A percentile compares a stretch with the other conserved stretches of the same genome.
These are phyloP conservation scores for Plasmodium gallinaceum DNA, from an alignment of 169 alveolate genomes.

Conservation along the genomic window DNA sequence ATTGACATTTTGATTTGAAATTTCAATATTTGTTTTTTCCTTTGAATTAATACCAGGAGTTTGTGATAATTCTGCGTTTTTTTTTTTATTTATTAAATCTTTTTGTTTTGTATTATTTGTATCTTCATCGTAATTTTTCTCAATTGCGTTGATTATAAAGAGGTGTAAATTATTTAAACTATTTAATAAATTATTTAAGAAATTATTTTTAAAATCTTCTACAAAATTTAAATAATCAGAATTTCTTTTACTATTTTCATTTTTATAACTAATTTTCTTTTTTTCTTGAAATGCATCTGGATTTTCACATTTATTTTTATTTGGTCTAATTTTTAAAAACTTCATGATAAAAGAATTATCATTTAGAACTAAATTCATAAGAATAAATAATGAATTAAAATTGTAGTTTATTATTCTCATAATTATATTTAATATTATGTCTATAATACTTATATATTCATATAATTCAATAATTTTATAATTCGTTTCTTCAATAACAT, in stretches of 20 bases:
- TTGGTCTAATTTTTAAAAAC: neutral
- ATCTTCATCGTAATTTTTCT: neutral
- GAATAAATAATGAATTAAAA: conserved; percentile 57
- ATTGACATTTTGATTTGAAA: neutral
- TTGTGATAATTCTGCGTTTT: neutral
- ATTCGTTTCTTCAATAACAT: conserved; percentile 32
- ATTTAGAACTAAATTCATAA: conserved; percentile 8
- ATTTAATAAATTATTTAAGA: conserved; percentile 18
- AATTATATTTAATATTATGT: conserved; percentile 51
- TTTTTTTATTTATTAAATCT: neutral
- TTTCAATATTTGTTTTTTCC: neutral
- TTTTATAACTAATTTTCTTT: neutral
- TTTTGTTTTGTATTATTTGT: neutral
- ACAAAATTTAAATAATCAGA: conserved; percentile 1
- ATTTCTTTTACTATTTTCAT: neutral
- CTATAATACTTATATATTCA: conserved; percentile 37
- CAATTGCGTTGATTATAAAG: conserved; percentile 3
- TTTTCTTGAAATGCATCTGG: neutral
- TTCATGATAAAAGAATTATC: neutral
- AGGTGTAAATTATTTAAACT: conserved; percentile 26
- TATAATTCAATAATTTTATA: conserved; percentile 58
- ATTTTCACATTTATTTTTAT: neutral
- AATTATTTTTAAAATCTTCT: conserved; percentile 38
- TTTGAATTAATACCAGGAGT: neutral
- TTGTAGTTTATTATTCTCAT: conserved; percentile 34